Conservation (phyloP, 371 early-diverging fungal genomes). For the Zychaea mexicana region DNA sequence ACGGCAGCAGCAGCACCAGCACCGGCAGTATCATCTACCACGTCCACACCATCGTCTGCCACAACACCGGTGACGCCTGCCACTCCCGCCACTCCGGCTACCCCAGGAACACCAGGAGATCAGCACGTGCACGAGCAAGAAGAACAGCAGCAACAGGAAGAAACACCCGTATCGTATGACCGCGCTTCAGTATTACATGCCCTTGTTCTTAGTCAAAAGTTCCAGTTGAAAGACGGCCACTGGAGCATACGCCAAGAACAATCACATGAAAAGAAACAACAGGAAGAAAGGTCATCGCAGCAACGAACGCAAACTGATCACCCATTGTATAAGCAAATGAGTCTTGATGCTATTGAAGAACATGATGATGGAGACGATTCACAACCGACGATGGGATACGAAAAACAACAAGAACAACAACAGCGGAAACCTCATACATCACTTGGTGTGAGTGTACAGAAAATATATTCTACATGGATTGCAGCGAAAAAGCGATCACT, state of each 20-base stretch:
- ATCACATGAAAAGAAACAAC: not conserved
- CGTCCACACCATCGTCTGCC: no score
- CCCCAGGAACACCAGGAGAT: no score
- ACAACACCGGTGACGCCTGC: no score
- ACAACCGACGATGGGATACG: no score
- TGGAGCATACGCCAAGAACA: not conserved
- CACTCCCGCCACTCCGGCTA: no score
- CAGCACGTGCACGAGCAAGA: no score
- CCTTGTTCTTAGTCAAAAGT: constrained; percentile 24
- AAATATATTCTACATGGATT: constrained; percentile 7
- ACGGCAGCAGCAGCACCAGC: not conserved
- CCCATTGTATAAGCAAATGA: not conserved
- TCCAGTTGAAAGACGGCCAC: constrained; percentile 15
- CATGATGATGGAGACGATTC: not conserved
- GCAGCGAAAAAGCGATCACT: not conserved
- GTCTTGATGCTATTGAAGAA: constrained; percentile 2
- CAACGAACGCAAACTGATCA: not conserved
- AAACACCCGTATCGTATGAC: not conserved
- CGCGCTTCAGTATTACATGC: constrained; percentile 26
- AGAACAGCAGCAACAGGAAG: not conserved
- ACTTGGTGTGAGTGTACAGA: not conserved
- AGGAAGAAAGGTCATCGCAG: not conserved
- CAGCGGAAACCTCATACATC: not conserved
- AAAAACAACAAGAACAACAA: not conserved
- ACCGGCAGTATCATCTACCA: no score